Conservation (phyloP, 345 rosid genomes). For the Euphorbia peplus region DNA sequence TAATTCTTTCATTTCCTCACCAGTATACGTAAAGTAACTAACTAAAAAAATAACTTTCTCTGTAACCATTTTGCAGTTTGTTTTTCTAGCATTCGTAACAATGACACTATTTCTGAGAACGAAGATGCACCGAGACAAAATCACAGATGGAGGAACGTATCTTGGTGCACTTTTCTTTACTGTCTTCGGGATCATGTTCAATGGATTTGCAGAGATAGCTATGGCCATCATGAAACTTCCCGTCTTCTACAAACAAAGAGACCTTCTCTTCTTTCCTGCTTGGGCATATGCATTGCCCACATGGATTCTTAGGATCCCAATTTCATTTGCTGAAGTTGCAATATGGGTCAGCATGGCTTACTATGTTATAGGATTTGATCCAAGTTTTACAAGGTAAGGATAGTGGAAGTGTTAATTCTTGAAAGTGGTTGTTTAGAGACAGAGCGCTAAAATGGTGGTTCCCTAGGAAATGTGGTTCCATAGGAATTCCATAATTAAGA, state of each 20-base stretch:
- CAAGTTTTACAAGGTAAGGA: background rate
- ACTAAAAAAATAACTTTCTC: no score
- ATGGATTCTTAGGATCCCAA: slow-evolving; percentile 19
- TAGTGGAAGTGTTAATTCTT: no score
- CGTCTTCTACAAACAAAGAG: slow-evolving; percentile 82
- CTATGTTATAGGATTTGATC: slow-evolving; percentile 16
- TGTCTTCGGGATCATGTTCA: slow-evolving; percentile 50
- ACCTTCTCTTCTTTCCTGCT: slow-evolving; percentile 32
- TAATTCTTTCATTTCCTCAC: no score
- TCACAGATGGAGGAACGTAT: slow-evolving; percentile 55
- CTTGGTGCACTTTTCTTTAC: slow-evolving; percentile 59
- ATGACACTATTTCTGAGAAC: slow-evolving; percentile 66
- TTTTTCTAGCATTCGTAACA: slow-evolving; percentile 43
- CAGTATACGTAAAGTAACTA: no score
- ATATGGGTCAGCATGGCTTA: slow-evolving; percentile 11
- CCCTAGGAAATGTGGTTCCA: no score
- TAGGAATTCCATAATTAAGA: no score
- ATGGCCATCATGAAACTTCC: slow-evolving; percentile 67
- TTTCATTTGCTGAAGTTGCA: slow-evolving; percentile 3
- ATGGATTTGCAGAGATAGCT: slow-evolving; percentile 65
- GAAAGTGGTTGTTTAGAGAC: no score
- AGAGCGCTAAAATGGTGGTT: no score
- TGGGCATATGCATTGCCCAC: slow-evolving; percentile 16
- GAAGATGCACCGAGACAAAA: slow-evolving; percentile 51
- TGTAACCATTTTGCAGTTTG: slow-evolving; percentile 37